Evolutionary conservation across 1,139 yeast genomes (phyloP), one percentile per base, ranked within the genome.

Genomic region (Hyphopichia wangnamkhiaoensis): DNA sequence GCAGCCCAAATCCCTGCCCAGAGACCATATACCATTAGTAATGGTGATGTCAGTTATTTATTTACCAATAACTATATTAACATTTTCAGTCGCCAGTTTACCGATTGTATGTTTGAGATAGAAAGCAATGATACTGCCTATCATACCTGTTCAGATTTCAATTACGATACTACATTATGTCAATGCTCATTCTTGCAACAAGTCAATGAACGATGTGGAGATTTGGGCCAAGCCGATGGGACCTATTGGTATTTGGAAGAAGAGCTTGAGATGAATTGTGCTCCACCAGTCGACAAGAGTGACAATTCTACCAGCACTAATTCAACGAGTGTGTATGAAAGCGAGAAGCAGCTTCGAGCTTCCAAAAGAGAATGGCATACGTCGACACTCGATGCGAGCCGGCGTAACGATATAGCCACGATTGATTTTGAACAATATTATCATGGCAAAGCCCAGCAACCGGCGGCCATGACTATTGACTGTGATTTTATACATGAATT

Each of bases 391-490:
- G n/a, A n/a, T n/a, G n/a, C n/a, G n/a, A n/a, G n/a, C n/a, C n/a
- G n/a, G n/a, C n/a, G n/a, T n/a, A n/a, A n/a, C n/a, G n/a, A n/a
- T n/a, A n/a, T 29, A 5, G 13, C 24, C 17, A 41, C 43, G 8
- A 28, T 44, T 12, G 35, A 43, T 36, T 44, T 46, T 28, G 36
- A 33, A 20, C 25, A 43, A 16, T 34, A 37, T 35, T 45, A 45
- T 35, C 37, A 43, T 25, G 30, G 12, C 8, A 13, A 27, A 15
- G 32, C 33, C 16, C 33, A 37, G 32, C 27, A 31, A 6, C 48
- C 49, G 12, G 35, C 30, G 25, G 50, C 50, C n/a, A 43, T 47
- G 49, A 43, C 50, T 6, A 32, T 45, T 8, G 40, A 47, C 33
- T 42, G 46, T 32, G 37, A 30, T 13, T 35, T 45, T 10, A 38